Evolutionary conservation across 352 stramenopile genomes (phyloP), one percentile per base, ranked within the genome.

Genomic region (Phytopythium ostracodes): DNA sequence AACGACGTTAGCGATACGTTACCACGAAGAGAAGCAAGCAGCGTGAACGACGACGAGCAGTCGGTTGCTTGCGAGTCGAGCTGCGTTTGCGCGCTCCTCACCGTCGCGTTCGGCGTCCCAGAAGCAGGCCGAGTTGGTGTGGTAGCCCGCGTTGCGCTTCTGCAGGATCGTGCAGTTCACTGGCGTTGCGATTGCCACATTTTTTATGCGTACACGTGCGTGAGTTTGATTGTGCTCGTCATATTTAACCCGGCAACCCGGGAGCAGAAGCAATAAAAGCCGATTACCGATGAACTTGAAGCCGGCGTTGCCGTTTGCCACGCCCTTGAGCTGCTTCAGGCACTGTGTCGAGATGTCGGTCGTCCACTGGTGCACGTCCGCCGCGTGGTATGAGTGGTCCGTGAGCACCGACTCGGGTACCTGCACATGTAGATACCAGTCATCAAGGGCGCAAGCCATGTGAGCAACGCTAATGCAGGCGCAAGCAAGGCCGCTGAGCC

Each of bases 111-210:
- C 71, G 33, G 87, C 79, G 61, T 96, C 85, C 87, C 87, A 96
- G 70, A 93, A 93, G 65, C 85, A 94, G 29, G 87, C 79, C 46
- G 85, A 94, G 64, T 90, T 94, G 65, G 84, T 92, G 72, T 96
- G 87, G 62, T 81, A 92, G 47, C 87, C 85, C 15, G 85, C 81
- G 60, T 96, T 96, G 24, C 85, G 76, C 81, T 96, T 96, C 67
- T 96, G 87, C n/a, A 96, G 68, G 58, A 96, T 83, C 49, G 84
- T 86, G 69, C 83, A 91, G 70, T 96, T 91, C 31, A 94, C 87
- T 94, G 72, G 17, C 1, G 31, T 20, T 1, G 20, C 1, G n/a
- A 4, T 24, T 25, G n/a, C 59, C 60, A 62, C 50, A 67, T 31
- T 72, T 66, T 73, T 56, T 29, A 43, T 29, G 49, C 46, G n/a